Evolutionary conservation across 345 rosid genomes (phyloP).

Genomic region (Salix udensis): DNA sequence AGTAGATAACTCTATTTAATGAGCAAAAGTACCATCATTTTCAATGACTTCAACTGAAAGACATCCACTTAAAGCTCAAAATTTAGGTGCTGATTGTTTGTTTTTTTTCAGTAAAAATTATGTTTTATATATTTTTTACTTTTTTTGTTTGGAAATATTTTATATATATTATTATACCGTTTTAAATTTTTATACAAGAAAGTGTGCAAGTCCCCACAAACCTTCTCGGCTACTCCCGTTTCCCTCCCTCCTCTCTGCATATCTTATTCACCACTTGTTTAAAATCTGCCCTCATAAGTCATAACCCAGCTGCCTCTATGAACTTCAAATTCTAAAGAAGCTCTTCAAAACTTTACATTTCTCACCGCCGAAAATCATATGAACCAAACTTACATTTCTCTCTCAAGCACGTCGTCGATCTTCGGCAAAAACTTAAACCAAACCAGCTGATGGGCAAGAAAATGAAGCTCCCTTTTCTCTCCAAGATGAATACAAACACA

Average conservation of each 20-base stretch:
- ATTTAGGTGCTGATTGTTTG: conserved; percentile 6
- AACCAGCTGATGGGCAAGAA: conserved; percentile 29
- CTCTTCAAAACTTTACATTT: background rate
- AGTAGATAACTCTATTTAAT: background rate
- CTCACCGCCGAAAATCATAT: conserved; percentile 4
- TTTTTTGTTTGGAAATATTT: no score
- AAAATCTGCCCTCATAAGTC: conserved; percentile 35
- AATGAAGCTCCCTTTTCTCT: conserved; percentile 65
- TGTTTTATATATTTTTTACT: no score
- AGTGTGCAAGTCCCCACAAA: conserved; percentile 24
- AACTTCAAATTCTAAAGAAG: conserved; percentile 8
- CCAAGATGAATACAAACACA: conserved; percentile 16
- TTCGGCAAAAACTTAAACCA: background rate
- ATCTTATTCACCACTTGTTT: conserved; percentile 10
- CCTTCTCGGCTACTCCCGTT: background rate
- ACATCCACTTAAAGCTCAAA: conserved; percentile 32
- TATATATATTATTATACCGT: no score
- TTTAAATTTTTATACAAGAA: background rate
- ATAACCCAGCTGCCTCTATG: background rate
- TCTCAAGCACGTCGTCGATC: background rate
- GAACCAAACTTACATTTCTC: background rate
- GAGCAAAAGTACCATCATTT: background rate
- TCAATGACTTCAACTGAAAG: conserved; percentile 37
- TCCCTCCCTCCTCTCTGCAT: background rate
- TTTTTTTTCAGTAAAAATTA: no score